phyloP scores from a whole-genome alignment of 1,284 basidiomycete genomes.

The Tilletia indica region DNA sequence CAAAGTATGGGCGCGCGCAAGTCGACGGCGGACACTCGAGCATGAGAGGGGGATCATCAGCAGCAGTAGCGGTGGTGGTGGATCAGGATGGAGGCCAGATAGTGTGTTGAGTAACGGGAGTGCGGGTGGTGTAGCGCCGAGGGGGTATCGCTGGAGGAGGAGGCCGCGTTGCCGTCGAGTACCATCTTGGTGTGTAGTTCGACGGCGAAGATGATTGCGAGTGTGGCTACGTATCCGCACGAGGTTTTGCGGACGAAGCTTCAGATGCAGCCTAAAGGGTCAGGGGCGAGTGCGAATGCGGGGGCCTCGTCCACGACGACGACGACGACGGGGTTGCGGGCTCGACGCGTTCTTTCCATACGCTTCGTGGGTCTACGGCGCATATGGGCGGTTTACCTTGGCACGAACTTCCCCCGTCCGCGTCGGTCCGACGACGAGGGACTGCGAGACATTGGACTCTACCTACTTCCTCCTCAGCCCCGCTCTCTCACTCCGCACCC shows the following conservation, averaged over 20 bases:
- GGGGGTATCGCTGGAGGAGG: slow-evolving; percentile 8
- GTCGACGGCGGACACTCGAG: slow-evolving; percentile 1
- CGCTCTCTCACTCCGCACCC: not conserved
- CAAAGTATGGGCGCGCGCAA: slow-evolving; percentile 31
- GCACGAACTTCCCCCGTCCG: slow-evolving; percentile 78
- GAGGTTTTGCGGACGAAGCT: slow-evolving; percentile 52
- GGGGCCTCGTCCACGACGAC: not conserved
- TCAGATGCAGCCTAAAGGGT: slow-evolving; percentile 46
- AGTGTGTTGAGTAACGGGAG: not conserved
- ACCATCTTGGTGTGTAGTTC: slow-evolving; percentile 48
- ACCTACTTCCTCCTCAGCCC: no score
- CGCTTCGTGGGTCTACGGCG: slow-evolving; percentile 60
- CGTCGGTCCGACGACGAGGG: slow-evolving; percentile 75
- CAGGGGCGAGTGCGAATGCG: not conserved
- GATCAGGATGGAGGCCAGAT: not conserved
- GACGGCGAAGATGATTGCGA: slow-evolving; percentile 54
- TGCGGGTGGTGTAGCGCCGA: not conserved
- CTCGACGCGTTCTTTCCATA: slow-evolving; percentile 13
- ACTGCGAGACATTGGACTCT: no score
- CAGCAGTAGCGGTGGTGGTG: not conserved
- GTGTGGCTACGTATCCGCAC: slow-evolving; percentile 53
- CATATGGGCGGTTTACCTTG: slow-evolving; percentile 68
- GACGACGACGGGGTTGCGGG: not conserved
- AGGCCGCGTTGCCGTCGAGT: slow-evolving; percentile 27
- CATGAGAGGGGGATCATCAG: slow-evolving; percentile 10